These are phyloP conservation scores for Dactylonectria estremocensis DNA, from an alignment of 2,329 filamentous ascomycete genomes.

Conservation along the genomic window DNA sequence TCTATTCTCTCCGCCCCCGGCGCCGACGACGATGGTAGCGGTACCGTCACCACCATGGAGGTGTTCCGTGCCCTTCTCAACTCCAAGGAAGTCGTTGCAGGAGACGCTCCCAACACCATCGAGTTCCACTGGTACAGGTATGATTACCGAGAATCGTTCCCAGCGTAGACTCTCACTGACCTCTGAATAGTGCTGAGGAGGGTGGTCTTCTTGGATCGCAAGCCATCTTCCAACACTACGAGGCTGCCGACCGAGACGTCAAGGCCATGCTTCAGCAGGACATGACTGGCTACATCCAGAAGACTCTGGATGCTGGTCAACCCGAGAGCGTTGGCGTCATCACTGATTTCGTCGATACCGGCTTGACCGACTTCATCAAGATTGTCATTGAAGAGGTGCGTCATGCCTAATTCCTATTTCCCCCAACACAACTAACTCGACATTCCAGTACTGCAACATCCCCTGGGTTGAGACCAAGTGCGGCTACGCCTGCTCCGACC, in stretches of 20 bases:
- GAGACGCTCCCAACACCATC: constrained; percentile 85
- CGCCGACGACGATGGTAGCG: constrained; percentile 95
- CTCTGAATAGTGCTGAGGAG: constrained; percentile 81
- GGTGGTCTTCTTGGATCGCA: constrained; percentile 90
- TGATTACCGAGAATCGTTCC: background rate
- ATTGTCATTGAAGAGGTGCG: constrained; percentile 77
- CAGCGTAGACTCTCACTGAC: background rate
- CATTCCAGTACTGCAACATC: constrained; percentile 84
- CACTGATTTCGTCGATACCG: constrained; percentile 88
- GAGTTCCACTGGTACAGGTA: constrained; percentile 92
- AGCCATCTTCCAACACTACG: constrained; percentile 88
- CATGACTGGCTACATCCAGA: constrained; percentile 93
- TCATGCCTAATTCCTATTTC: background rate
- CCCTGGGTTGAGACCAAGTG: constrained; percentile 91
- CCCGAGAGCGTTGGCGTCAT: constrained; percentile 93
- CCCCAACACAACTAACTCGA: constrained; percentile 11
- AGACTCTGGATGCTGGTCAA: constrained; percentile 85
- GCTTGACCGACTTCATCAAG: constrained; percentile 92
- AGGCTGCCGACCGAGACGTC: constrained; percentile 79
- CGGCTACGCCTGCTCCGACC: constrained; percentile 87
- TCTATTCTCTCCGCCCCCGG: constrained; percentile 88
- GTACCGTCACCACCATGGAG: constrained; percentile 95
- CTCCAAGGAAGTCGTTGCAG: constrained; percentile 78
- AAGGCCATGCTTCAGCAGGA: constrained; percentile 99
- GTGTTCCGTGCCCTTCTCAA: constrained; percentile 85